Evolutionary conservation across 805 yeast genomes (phyloP), one percentile per base, ranked within the genome.

Genomic region (Starmera amethionina): DNA sequence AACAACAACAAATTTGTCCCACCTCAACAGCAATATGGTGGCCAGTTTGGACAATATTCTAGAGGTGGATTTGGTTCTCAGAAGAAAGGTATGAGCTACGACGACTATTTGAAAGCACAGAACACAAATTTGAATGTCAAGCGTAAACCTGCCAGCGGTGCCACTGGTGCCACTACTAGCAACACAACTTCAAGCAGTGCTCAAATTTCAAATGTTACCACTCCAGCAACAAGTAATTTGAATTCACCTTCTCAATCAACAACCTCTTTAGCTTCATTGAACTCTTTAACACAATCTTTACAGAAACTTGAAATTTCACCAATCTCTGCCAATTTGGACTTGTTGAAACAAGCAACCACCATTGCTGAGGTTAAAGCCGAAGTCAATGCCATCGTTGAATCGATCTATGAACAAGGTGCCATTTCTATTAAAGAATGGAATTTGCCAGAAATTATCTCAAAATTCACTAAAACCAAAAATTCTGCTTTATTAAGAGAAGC

Each of bases 401-500:
- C 58, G 34, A 62, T 86, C 36, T 52, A 53, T 10, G 62, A 62
- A 14, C 59, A 64, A 5, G 82, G 81, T 36, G 46, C 70, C 43
- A 42, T 50, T 8, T 54, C 64, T 10, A 72, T 89, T 27, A 63
- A 65, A 37, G 79, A 75, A 3, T 85, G 89, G 87, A 71, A 77
- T 37, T 46, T 93, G 15, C 54, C 60, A 12, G 87, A 80, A 15
- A 73, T 82, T 33, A 47, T 85, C 40, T 68, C 76, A 43, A 73
- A 88, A 33, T 67, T 90, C 41, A 56, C 76, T 37, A 87, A 84
- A 58, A 73, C 84, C 34, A 90, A 88, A 58, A 82, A 77, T 56
- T 68, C 89, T 4, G 65, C 85, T 8, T 58, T 84, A 36, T 72
- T 82, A 34, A 79, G 95, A 62, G 97, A 90, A 62, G 71, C 87